phyloP scores from a whole-genome alignment of 2,329 filamentous ascomycete genomes.

The Fusarium paranaense region DNA sequence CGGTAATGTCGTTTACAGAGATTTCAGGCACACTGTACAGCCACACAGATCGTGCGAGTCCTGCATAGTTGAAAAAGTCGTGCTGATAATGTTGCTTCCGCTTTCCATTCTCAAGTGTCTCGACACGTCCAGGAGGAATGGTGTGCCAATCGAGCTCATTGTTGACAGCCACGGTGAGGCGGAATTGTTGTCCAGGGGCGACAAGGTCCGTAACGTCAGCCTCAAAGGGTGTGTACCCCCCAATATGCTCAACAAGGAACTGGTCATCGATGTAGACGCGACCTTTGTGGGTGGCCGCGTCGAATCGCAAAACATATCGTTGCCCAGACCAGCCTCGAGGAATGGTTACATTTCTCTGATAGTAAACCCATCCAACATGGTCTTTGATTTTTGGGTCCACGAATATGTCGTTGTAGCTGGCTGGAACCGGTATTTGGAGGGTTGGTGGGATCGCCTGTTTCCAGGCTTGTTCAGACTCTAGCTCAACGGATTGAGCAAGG shows the following conservation, averaged over 20 bases:
- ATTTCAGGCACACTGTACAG: conserved; percentile 5
- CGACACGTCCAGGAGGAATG: conserved; percentile 18
- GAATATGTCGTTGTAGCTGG: conserved; percentile 31
- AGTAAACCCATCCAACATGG: conserved; percentile 30
- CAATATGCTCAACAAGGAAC: conserved; percentile 22
- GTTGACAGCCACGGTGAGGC: conserved; percentile 21
- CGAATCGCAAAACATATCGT: conserved; percentile 17
- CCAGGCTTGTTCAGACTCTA: conserved; percentile 13
- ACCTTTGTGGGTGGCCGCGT: conserved; percentile 18
- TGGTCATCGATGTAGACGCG: conserved; percentile 23
- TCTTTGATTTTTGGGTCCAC: conserved; percentile 15
- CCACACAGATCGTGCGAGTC: conserved; percentile 17
- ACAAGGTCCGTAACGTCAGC: conserved; percentile 9
- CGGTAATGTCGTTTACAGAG: conserved; percentile 12
- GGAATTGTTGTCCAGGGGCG: conserved; percentile 4
- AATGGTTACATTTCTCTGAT: conserved; percentile 14
- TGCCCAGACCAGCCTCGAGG: conserved; percentile 13
- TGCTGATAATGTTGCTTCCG: conserved; percentile 29
- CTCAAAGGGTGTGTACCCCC: conserved; percentile 25
- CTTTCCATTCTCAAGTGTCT: conserved; percentile 10
- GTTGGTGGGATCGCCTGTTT: conserved; percentile 1
- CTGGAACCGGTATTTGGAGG: conserved; percentile 16
- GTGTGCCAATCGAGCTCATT: conserved; percentile 24
- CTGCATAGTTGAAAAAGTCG: conserved; percentile 31
- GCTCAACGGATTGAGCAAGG: conserved; percentile 1